Evolutionary conservation across 2,329 filamentous ascomycete species (phyloP).

Genomic region (Ophiostoma quercus): DNA sequence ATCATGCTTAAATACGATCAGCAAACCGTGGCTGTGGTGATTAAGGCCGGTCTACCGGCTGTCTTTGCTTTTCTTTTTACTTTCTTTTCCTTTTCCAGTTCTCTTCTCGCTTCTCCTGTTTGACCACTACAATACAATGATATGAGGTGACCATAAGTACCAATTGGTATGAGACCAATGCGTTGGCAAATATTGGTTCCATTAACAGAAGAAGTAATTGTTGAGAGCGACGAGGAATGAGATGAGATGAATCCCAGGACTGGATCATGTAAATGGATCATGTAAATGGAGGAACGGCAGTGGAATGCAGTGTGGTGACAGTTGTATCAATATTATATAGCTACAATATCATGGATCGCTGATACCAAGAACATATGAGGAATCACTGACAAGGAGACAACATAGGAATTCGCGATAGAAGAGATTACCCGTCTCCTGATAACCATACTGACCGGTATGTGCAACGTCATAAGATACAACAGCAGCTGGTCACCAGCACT

Average conservation of each 20-base stretch:
- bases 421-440: no score
- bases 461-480: neutral
- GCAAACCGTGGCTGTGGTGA: neutral
- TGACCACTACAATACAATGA: neutral
- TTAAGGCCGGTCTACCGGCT: neutral
- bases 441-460: no score
- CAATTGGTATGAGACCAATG: neutral
- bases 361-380: neutral
- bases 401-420: neutral
- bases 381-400: neutral
- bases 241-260: neutral
- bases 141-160: neutral
- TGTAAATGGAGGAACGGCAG: neutral
- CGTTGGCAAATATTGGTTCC: neutral
- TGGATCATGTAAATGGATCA: neutral
- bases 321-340: neutral
- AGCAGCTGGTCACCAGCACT: neutral
- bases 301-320: neutral
- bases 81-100: neutral
- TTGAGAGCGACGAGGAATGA: slow-evolving; percentile 2
- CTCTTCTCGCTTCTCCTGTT: neutral
- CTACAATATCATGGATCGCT: neutral
- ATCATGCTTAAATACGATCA: neutral
- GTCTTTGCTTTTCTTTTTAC: neutral
- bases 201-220: neutral